Base-by-base conservation (phyloP, 2,329 filamentous ascomycete species). In the Lasiodiplodia gonubiensis region DNA sequence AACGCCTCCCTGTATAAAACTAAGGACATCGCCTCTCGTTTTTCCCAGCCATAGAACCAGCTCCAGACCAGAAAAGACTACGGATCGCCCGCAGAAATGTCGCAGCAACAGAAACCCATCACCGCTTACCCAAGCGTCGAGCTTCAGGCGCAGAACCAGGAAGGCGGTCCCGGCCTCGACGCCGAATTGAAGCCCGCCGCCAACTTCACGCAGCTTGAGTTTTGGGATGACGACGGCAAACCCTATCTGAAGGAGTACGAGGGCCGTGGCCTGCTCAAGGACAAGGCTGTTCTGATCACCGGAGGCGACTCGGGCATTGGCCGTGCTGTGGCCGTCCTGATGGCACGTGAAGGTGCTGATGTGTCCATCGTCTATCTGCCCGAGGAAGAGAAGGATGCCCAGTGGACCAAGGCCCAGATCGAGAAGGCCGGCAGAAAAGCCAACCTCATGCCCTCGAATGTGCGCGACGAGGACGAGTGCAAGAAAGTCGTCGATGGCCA, bases 281-380 rank as follows among this genome's bases (percentile, higher is more conserved):
- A 73, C 68, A 78, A 78, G 66, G 74, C 72, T 3, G 71, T 72
- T 0, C 68, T 76, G 2, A 68, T 77, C 18, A 76, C 74, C 21
- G 74, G 75, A 0, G 72, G 71, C 12, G 74, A 74, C 18, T 69
- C 70, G 5, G 74, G 74, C 2, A 74, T 77, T 27, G 74, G 75
- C 25, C 72, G 85, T 11, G 79, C 85, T 0, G 80, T 86, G 1
- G 86, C 85, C 0, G 79, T 87, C 0, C 75, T 88, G 2, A 86
- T 86, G 75, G 86, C 86, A 0, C 80, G 84, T 10, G 86, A 89
- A 72, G 86, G 86, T 1, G 85, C 86, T 16, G 83, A 88, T 69
- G 78, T 87, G 54, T 84, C 80, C 27, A 86, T 88, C 68, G 81
- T 84, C 18, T 86, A 87, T 70, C 80, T 87, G 1, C 83, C 84